Evolutionary conservation across 2,329 filamentous ascomycete species (phyloP), one percentile per base, ranked within the genome.

Genomic region (Cordyceps javanica): DNA sequence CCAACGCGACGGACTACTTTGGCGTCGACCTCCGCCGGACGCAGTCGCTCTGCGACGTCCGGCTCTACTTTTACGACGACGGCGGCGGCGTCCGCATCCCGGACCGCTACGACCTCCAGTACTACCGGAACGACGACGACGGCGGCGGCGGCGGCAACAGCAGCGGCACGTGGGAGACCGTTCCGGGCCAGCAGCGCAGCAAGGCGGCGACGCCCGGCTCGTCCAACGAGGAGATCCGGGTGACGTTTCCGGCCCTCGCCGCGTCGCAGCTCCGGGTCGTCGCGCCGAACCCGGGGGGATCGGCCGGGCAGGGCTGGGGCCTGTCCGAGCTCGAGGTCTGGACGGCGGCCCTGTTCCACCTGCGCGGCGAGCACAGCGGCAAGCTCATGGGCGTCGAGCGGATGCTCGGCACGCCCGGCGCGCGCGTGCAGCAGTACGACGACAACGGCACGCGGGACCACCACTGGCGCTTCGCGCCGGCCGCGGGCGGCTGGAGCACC

Each of bases 261-360:
- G 68, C 69, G 1, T 62, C 63, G 4, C 66, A 61, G 41, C 58
- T 62, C 4, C 58, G 61, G 6, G 60, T 69, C n/a, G 42, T 71
- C 8, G 68, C 68, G 7, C 60, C 70, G 34, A 71, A 70, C 50
- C 44, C 69, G 57, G 66, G 63, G n/a, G n/a, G n/a, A n/a, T n/a
- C n/a, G 53, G 61, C 63, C 10, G 59, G 63, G 26, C 63, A 63
- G 5, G 55, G 61, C 4, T 60, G 61, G 59, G 69, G 69, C 9
- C 60, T 70, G 28, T 70, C 69, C 55, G 69, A 71, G 61, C 61
- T 70, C 26, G 66, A 71, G 55, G 66, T 68, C 30, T 70, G 69
- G 69, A 66, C 62, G 1, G 62, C 63, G 2, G 61, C 68, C 19
- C 53, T 59, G 21, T 62, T 61, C 45, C 36, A 61, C 30, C 19